Percentiles rank a stretch among this genome's conserved stretches.
These are phyloP conservation scores for Solanum pennellii DNA, from an alignment of 257 asterid species.

Conservation along the genomic window DNA sequence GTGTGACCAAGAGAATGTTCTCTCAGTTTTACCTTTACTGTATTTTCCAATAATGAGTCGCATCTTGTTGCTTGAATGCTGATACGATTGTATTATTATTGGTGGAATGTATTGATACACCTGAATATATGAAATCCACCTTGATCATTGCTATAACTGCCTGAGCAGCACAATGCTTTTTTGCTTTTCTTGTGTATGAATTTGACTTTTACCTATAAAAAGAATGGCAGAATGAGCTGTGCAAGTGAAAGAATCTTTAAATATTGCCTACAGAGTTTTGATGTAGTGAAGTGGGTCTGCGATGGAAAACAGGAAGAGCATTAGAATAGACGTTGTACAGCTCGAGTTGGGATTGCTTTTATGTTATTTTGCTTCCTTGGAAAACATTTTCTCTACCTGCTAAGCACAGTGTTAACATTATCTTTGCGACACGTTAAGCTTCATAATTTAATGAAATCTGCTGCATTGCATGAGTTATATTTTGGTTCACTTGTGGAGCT, in stretches of 20 bases:
- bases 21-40: neutral
- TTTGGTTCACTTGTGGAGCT: neutral
- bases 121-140: neutral
- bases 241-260: neutral
- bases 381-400: neutral
- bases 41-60: neutral
- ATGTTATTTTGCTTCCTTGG: neutral
- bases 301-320: neutral
- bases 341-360: neutral
- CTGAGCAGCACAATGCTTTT: neutral
- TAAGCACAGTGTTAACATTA: neutral
- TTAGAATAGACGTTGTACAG: neutral
- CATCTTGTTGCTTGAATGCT: neutral
- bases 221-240: neutral
- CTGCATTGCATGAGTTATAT: neutral
- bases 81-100: neutral
- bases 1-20: neutral
- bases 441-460: neutral
- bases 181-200: neutral
- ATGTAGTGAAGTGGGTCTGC: neutral
- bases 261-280: neutral
- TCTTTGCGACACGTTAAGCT: neutral
- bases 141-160: neutral
- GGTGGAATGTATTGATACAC: neutral
- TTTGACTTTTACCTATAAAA: no score